These are phyloP conservation scores for Fusarium incarnatum DNA, from an alignment of 2,329 filamentous ascomycete species.

Conservation along the genomic window DNA sequence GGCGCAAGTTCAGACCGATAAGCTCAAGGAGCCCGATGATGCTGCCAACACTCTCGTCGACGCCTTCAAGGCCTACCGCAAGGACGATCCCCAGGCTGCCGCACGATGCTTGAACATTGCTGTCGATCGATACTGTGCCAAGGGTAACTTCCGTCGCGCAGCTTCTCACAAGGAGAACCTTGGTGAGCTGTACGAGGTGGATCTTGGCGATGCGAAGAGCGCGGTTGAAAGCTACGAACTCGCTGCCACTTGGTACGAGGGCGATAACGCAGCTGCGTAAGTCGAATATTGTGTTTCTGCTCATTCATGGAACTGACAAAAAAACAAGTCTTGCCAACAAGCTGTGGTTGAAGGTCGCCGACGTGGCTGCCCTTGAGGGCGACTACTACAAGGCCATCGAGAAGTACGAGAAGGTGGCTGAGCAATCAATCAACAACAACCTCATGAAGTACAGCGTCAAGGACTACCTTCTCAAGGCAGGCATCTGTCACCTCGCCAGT, in stretches of 20 bases:
- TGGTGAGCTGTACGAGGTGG: slow-evolving; percentile 86
- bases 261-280: slow-evolving; percentile 84
- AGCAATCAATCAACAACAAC: slow-evolving; percentile 84
- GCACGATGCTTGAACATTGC: slow-evolving; percentile 82
- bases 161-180: slow-evolving; percentile 91
- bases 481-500: slow-evolving; percentile 84
- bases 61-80: slow-evolving; percentile 95
- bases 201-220: slow-evolving; percentile 80
- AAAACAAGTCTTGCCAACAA: slow-evolving; percentile 87
- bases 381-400: slow-evolving; percentile 88
- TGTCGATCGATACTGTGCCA: slow-evolving; percentile 86
- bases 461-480: slow-evolving; percentile 94
- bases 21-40: slow-evolving; percentile 92
- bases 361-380: slow-evolving; percentile 81
- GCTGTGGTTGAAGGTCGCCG: slow-evolving; percentile 90
- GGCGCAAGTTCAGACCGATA: slow-evolving; percentile 80
- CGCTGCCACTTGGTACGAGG: slow-evolving; percentile 90
- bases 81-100: slow-evolving; percentile 84
- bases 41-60: slow-evolving; percentile 89
- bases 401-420: slow-evolving; percentile 85
- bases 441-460: slow-evolving; percentile 95
- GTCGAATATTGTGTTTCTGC: slow-evolving; percentile 47
- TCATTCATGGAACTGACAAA: neutral
- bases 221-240: slow-evolving; percentile 87
- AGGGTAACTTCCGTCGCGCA: slow-evolving; percentile 91